Conservation (phyloP, 257 asterid genomes). For the Knoxia roxburghii region DNA sequence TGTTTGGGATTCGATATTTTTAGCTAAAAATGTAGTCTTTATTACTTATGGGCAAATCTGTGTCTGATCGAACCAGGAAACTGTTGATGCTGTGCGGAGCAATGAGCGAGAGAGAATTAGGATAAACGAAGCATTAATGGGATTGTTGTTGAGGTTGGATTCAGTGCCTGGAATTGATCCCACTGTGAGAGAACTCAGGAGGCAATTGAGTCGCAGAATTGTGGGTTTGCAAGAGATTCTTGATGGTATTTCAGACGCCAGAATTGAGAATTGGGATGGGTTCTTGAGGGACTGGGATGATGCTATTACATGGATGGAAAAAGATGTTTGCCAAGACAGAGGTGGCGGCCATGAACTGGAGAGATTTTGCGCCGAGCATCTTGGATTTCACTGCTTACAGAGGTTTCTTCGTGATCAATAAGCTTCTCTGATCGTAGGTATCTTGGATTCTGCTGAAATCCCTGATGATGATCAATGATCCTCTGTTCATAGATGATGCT, state of each 20-base stretch:
- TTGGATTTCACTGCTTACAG: conserved; percentile 87
- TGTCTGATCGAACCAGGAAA: conserved; percentile 52
- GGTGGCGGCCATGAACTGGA: conserved; percentile 78
- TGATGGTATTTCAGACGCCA: conserved; percentile 70
- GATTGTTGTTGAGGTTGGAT: conserved; percentile 59
- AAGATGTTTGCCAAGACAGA: conserved; percentile 52
- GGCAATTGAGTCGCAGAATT: conserved; percentile 75
- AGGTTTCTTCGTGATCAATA: conserved; percentile 85
- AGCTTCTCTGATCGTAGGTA: conserved; percentile 9
- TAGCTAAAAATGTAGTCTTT: neutral
- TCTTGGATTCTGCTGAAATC: conserved; percentile 46
- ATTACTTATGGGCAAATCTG: neutral
- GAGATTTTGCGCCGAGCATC: conserved; percentile 80
- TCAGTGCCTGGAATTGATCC: conserved; percentile 92
- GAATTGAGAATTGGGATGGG: conserved; percentile 67
- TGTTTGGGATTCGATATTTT: neutral
- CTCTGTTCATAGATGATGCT: neutral
- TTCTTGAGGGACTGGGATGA: conserved; percentile 86
- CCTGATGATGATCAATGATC: conserved; percentile 76
- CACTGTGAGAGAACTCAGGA: conserved; percentile 74
- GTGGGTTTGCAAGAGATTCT: conserved; percentile 94
- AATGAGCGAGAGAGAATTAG: conserved; percentile 63
- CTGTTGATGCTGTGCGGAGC: conserved; percentile 84
- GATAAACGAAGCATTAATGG: conserved; percentile 82
- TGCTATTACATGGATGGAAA: conserved; percentile 52